Evolutionary conservation across 371 early-diverging fungal species (phyloP), one percentile per base, ranked within the genome.

Genomic region (Mortierella sp.): DNA sequence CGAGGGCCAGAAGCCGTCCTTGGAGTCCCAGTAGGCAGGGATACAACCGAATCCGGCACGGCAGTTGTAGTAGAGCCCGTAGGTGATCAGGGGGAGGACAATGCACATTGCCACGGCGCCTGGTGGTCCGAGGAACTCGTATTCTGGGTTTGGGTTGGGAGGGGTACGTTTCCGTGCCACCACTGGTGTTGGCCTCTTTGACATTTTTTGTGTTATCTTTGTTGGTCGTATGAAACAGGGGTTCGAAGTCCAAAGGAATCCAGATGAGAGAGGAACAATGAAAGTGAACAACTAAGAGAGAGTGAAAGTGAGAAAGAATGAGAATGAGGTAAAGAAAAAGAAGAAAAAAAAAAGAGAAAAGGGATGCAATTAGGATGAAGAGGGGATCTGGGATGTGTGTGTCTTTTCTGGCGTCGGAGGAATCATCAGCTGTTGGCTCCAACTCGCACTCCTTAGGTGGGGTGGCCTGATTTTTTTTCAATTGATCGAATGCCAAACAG

Each of bases 121-220:
- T 60, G 94, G 87, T 4, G 94, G 94, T 32, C 98, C 98, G 60
- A 96, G 90, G 88, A 97, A 95, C 91, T 95, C 96, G 75, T 91
- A 93, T 63, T 90, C 87, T 2, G 88, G 87, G 2, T 79, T 77
- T 48, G 87, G 75, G 71, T 82, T 86, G 16, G 79, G 87, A 11
- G 87, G 80, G 8, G 85, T 81, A 38, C 80, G 78, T 63, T 55
- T 83, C 43, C 54, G 51, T 65, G 70, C 72, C 54, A 51, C 75
- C 32, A 58, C 29, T 16, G 79, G 54, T 21, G 75, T 44, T 29
- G 70, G 70, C 1, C 43, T 74, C n/a, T 27, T 24, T 8, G 81
- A n/a, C 74, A 77, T 82, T 4, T n/a, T 41, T 35, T 35, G 27
- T 48, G 0, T 8, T 49, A 49, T 49, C 58, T 29, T 27, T n/a